Conservation (phyloP, 306 rosid genomes). For the Carpinus viminea region DNA sequence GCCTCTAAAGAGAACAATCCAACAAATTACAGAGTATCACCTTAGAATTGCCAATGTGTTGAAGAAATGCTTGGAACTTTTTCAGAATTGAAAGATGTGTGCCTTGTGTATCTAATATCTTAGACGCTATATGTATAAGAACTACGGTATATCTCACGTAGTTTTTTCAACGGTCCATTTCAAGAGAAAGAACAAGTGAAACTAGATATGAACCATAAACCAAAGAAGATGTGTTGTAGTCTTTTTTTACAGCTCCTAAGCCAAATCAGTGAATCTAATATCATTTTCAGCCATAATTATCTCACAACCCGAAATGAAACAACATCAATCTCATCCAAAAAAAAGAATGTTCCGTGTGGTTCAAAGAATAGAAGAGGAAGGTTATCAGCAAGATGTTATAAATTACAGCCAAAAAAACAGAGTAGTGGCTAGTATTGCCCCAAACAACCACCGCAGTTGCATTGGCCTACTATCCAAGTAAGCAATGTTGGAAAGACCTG, state of each 20-base stretch:
- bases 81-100: neutral
- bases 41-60: neutral
- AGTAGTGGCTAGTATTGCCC: constrained; percentile 39
- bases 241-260: too few relatives aligned
- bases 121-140: too few relatives aligned
- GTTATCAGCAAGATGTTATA: constrained; percentile 20
- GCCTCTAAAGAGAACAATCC: neutral
- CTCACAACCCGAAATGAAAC: constrained; percentile 10
- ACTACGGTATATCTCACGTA: too few relatives aligned
- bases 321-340: constrained; percentile 25
- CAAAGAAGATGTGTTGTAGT: too few relatives aligned
- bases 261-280: neutral
- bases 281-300: neutral
- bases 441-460: constrained; percentile 40
- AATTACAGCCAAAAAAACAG: constrained; percentile 39
- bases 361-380: constrained; percentile 12
- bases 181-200: too few relatives aligned
- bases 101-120: neutral
- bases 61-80: neutral
- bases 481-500: constrained; percentile 32
- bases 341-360: constrained; percentile 29
- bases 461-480: constrained; percentile 31
- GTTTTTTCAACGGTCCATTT: too few relatives aligned
- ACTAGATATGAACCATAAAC: too few relatives aligned
- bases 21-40: neutral